These are phyloP conservation scores for Cercophora newfieldiana DNA, from an alignment of 495 filamentous ascomycete genomes.

Conservation along the genomic window DNA sequence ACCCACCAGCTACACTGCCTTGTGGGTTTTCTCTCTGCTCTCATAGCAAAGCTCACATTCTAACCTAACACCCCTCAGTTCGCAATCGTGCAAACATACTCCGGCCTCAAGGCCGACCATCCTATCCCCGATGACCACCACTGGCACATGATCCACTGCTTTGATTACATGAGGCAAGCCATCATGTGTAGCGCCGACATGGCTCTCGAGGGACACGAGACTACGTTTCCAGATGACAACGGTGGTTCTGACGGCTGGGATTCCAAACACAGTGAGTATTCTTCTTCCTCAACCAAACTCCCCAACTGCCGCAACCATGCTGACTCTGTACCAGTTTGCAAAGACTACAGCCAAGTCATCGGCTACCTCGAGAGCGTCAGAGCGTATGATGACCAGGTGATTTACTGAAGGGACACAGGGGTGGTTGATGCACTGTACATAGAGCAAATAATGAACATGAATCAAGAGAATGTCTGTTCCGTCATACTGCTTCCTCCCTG, in stretches of 20 bases:
- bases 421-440: background rate
- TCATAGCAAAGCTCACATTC: background rate
- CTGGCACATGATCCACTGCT: conserved; percentile 54
- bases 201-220: conserved; percentile 45
- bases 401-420: conserved; percentile 31
- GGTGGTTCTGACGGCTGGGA: conserved; percentile 51
- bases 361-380: conserved; percentile 45
- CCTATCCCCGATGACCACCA: conserved; percentile 48
- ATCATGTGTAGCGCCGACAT: conserved; percentile 50
- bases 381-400: conserved; percentile 49
- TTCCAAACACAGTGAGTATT: conserved; percentile 43
- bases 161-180: conserved; percentile 49
- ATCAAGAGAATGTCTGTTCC: too few species aligned
- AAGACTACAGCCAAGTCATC: conserved; percentile 41
- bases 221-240: conserved; percentile 48
- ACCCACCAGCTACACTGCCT: conserved; percentile 51
- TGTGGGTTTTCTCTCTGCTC: conserved; percentile 15
- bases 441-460: background rate
- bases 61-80: conserved; percentile 26
- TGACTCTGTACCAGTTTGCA: conserved; percentile 36
- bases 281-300: background rate
- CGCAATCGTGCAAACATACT: conserved; percentile 48
- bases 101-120: conserved; percentile 39
- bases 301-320: background rate
- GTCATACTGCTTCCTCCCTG: too few species aligned